Conservation (phyloP, 208 protist species). For the Trypanosoma cruzi region DNA sequence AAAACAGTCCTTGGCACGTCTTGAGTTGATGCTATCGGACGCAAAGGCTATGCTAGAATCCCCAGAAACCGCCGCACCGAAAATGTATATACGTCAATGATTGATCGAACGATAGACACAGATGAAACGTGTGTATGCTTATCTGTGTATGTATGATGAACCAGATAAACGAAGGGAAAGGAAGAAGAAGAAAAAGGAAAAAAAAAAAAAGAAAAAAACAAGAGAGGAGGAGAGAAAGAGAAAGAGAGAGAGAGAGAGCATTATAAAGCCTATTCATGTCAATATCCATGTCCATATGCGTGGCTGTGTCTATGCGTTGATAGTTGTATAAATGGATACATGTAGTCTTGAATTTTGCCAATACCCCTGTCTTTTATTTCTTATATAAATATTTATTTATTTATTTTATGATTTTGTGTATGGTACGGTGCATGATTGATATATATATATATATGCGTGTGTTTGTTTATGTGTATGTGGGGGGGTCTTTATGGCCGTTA, state of each 20-base stretch:
- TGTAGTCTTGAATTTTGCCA: not conserved
- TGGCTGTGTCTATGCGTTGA: no score
- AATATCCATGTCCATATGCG: not conserved
- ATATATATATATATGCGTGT: conserved; percentile 1
- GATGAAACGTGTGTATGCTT: no score
- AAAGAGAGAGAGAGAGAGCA: not conserved
- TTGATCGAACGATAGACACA: no score
- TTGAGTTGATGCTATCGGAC: conserved; percentile 64
- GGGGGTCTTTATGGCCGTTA: not conserved
- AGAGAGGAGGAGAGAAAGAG: conserved; percentile 1
- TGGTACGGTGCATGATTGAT: no score
- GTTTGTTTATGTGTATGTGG: not conserved
- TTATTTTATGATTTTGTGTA: no score
- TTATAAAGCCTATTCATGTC: not conserved
- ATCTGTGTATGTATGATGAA: not conserved
- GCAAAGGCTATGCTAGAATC: conserved; percentile 59
- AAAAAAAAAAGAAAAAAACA: not conserved
- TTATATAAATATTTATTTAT: not conserved
- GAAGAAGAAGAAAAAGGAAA: no score
- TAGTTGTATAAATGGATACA: no score
- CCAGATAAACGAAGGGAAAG: not conserved
- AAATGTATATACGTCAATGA: conserved; percentile 52
- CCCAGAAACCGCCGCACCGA: conserved; percentile 55
- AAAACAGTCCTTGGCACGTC: conserved; percentile 45
- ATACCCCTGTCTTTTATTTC: conserved; percentile 1